phyloP scores from a whole-genome alignment of 176 grass and related monocot species.

The Triticum aestivum region IWGSC_CS_RefSeq_v2.1 NC_057813.1:3266393-3266892 shows the following conservation, averaged over 20 bases:
- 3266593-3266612: background rate
- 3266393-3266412: background rate
- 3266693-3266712: background rate
- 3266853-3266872: background rate
- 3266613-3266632: background rate
- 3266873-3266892: constrained; percentile 29
- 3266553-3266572: background rate
- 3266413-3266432: background rate
- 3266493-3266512: background rate
- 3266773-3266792: background rate
- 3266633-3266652: background rate
- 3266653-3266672: background rate
- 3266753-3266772: constrained; percentile 3
- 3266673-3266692: background rate
- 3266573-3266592: background rate
- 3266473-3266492: background rate
- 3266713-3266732: background rate
- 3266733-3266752: background rate
- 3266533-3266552: background rate
- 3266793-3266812: background rate
- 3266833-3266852: background rate
- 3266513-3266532: background rate
- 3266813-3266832: background rate
- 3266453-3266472: background rate
- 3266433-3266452: background rate